A percentile compares a stretch with the other conserved stretches of the same genome.
Conservation (phyloP, 768 basidiomycete genomes). For the Termitomyces sp. region DNA sequence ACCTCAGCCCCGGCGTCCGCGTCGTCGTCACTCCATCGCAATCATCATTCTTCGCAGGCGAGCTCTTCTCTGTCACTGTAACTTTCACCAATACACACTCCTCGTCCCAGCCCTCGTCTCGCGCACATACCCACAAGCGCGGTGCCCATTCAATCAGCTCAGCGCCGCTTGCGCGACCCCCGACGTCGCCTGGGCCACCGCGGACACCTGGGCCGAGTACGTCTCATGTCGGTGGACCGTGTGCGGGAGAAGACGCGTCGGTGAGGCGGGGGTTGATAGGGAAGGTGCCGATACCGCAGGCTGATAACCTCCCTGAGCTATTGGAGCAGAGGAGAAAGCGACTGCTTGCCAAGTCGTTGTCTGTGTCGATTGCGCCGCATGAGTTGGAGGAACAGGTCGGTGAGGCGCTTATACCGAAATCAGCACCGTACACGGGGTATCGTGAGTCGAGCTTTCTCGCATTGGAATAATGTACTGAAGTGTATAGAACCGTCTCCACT, state of each 20-base stretch:
- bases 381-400: conserved; percentile 38
- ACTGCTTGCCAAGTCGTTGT: conserved; percentile 59
- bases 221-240: no score
- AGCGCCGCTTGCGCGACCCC: conserved; percentile 76
- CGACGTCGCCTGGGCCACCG: conserved; percentile 66
- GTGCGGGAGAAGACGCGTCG: conserved; percentile 25
- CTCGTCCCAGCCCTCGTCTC: conserved; percentile 26
- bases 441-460: conserved; percentile 10
- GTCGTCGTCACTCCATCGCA: conserved; percentile 77
- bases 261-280: conserved; percentile 58
- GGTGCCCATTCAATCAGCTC: conserved; percentile 81
- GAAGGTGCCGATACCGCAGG: conserved; percentile 16
- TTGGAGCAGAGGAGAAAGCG: conserved; percentile 53
- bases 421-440: conserved; percentile 26
- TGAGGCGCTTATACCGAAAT: conserved; percentile 22
- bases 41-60: conserved; percentile 92
- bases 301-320: conserved; percentile 37
- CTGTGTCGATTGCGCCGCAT: conserved; percentile 55
- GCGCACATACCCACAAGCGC: conserved; percentile 51
- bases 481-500: conserved; percentile 50
- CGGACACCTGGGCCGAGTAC: conserved; percentile 29
- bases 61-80: conserved; percentile 79
- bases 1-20: conserved; percentile 38
- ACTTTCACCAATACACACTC: conserved; percentile 83
- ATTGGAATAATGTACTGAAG: no score